Evolutionary conservation across 148 eudicot genomes (phyloP).

Genomic region (Fallopia convolvulus): DNA sequence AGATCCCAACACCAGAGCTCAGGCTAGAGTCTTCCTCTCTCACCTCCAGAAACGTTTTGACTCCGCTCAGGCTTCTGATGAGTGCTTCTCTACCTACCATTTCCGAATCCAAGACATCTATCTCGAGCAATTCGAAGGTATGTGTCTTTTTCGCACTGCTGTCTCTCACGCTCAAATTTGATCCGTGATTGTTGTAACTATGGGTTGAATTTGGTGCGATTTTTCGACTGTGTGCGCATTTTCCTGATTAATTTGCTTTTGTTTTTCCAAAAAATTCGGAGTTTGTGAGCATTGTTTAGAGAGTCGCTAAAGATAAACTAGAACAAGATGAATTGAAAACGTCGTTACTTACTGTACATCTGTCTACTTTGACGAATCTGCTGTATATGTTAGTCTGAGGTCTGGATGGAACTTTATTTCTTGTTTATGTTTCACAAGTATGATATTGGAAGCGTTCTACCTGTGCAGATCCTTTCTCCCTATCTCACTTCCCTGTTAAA

Average conservation of each 20-base stretch:
- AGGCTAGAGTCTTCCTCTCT: constrained; percentile 68
- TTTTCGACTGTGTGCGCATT: neutral
- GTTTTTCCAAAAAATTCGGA: neutral
- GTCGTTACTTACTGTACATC: neutral
- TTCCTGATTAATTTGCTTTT: neutral
- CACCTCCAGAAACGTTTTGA: constrained; percentile 52
- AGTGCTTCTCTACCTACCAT: constrained; percentile 63
- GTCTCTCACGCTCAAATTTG: neutral
- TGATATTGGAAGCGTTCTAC: neutral
- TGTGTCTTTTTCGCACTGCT: neutral
- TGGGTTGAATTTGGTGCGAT: neutral
- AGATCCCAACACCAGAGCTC: constrained; percentile 52
- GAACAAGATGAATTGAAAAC: no score
- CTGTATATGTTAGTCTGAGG: neutral
- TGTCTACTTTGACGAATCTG: neutral
- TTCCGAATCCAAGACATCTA: constrained; percentile 71
- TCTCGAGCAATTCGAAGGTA: constrained; percentile 64
- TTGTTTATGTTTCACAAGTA: neutral
- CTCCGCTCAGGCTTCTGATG: constrained; percentile 34
- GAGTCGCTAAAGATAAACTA: neutral
- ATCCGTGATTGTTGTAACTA: neutral
- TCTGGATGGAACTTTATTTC: neutral
- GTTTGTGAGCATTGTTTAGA: neutral
- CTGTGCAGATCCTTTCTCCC: neutral
- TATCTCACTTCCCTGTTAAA: neutral